Conservation (phyloP, 768 basidiomycete species). For the Kwoniella heveanensis region DNA sequence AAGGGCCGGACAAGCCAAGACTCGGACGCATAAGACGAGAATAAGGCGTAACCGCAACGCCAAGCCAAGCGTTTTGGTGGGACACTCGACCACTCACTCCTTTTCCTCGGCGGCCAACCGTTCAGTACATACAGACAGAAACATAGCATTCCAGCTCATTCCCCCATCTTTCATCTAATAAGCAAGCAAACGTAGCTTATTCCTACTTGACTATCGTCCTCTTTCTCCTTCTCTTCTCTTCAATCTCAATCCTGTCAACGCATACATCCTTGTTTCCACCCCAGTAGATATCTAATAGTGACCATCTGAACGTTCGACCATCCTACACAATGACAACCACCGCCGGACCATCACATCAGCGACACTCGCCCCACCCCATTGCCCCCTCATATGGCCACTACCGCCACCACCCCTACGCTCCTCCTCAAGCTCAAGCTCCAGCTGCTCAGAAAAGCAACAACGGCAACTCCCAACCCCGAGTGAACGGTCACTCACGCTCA, state of each 20-base stretch:
- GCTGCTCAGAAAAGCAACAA: not conserved
- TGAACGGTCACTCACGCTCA: constrained; percentile 3
- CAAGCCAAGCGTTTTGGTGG: not conserved
- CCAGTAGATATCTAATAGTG: too few species aligned
- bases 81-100: not conserved
- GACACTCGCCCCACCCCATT: constrained; percentile 23
- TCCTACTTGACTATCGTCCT: not conserved
- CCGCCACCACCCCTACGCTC: constrained; percentile 45
- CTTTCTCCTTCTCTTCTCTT: not conserved
- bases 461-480: not conserved
- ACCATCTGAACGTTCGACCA: not conserved
- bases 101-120: not conserved
- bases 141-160: constrained; percentile 3
- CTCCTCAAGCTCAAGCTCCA: constrained; percentile 2
- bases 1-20: not conserved
- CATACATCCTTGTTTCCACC: not conserved
- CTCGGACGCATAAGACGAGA: not conserved
- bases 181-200: not conserved
- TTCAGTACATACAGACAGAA: too few species aligned
- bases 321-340: constrained; percentile 17
- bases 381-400: constrained; percentile 15
- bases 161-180: not conserved
- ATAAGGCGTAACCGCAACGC: not conserved
- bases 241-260: not conserved
- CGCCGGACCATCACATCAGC: constrained; percentile 16